Conservation (phyloP, 495 filamentous ascomycete species). For the Xanthoparmelia taractica region DNA sequence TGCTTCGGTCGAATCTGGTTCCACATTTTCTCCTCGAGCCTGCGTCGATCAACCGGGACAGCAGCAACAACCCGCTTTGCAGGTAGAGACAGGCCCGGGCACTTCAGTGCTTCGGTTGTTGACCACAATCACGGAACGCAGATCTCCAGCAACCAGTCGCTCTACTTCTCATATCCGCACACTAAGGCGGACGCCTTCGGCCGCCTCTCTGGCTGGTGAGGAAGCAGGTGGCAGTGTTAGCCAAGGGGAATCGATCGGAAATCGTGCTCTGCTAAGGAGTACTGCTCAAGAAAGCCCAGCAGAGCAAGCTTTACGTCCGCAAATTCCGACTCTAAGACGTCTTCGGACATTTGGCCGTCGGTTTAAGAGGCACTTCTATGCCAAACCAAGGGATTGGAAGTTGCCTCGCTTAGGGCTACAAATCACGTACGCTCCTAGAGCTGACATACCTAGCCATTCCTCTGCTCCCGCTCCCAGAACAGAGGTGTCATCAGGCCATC, state of each 20-base stretch:
- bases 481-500: background rate
- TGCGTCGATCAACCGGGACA: constrained; percentile 4
- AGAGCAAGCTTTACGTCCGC: background rate
- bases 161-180: background rate
- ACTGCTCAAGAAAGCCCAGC: background rate
- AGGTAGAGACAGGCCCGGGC: background rate
- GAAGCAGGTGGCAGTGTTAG: background rate
- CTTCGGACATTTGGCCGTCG: constrained; percentile 1
- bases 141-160: background rate
- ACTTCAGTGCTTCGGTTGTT: background rate
- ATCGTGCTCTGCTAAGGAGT: background rate
- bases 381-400: constrained; percentile 3
- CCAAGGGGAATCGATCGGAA: background rate
- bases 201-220: background rate
- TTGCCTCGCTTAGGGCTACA: background rate
- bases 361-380: background rate
- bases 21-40: background rate
- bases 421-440: background rate
- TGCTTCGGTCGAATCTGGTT: constrained; percentile 12
- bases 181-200: background rate
- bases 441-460: background rate
- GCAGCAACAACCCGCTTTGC: background rate
- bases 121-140: background rate
- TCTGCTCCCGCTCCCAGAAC: background rate
- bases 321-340: background rate